Evolutionary conservation across 108 stramenopile species (phyloP).

Genomic region (Pelagomonas calceolata): DNA sequence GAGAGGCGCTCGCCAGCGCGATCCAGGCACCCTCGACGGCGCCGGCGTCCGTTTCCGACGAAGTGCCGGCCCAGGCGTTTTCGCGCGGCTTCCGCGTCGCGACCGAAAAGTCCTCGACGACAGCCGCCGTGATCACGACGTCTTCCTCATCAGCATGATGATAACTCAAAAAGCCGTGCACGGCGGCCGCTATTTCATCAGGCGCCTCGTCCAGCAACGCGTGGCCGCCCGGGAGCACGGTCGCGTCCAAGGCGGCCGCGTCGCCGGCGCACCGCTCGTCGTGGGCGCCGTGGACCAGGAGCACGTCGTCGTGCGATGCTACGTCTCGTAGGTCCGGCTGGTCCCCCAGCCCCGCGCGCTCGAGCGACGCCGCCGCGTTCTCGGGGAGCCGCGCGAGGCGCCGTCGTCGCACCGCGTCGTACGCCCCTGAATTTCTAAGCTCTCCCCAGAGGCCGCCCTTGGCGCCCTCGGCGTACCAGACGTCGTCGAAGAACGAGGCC

Average conservation of each 20-base stretch:
- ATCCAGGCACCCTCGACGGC: too few relatives aligned
- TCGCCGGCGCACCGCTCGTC: background rate
- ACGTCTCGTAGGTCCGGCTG: background rate
- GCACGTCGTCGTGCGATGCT: background rate
- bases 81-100: too few relatives aligned
- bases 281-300: background rate
- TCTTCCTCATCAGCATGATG: too few relatives aligned
- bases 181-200: background rate
- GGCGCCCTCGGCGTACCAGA: background rate
- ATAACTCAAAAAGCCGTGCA: background rate
- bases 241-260: background rate
- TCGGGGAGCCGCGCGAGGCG: background rate
- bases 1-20: too few relatives aligned
- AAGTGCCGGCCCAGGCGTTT: too few relatives aligned
- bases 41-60: too few relatives aligned
- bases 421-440: background rate
- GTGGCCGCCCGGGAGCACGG: background rate
- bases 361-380: background rate
- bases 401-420: background rate
- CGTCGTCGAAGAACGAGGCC: background rate
- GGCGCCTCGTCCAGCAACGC: background rate
- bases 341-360: background rate
- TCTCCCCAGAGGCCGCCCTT: background rate
- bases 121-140: too few relatives aligned
- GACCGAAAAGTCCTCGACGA: too few relatives aligned